A percentile compares a stretch with the other conserved stretches of the same genome.
Conservation (phyloP, 148 eudicot species). For the Amaranthus hypochondriacus region DNA sequence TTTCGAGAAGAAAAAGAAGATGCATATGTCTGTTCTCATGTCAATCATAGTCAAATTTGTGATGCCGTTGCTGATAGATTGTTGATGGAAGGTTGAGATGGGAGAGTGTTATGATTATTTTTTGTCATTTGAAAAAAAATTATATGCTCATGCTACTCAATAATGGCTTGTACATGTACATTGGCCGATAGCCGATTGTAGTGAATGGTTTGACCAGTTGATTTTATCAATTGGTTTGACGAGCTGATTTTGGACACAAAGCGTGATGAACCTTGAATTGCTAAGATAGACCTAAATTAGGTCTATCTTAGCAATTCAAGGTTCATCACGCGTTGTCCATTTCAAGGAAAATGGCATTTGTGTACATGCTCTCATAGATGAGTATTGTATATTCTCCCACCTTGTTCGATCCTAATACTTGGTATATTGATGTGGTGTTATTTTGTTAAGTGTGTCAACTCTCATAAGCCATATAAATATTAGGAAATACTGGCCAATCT, state of each 20-base stretch:
- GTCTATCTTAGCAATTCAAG: neutral
- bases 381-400: neutral
- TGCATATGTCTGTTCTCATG: neutral
- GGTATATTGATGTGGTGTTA: neutral
- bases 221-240: too few species aligned
- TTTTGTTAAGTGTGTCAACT: neutral
- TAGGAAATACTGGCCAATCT: neutral
- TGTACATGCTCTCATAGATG: neutral
- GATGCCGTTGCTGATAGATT: neutral
- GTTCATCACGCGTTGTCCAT: neutral
- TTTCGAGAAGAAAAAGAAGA: too few species aligned
- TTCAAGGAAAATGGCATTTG: neutral
- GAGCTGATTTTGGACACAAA: too few species aligned
- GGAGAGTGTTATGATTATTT: neutral
- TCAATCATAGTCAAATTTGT: neutral
- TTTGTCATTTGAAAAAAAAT: neutral
- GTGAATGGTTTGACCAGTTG: too few species aligned
- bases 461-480: neutral
- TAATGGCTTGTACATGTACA: too few species aligned
- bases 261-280: neutral
- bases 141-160: too few species aligned
- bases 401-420: neutral
- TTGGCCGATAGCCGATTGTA: too few species aligned
- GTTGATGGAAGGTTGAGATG: neutral
- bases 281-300: neutral